Evolutionary conservation across 257 asterid species (phyloP), one percentile per base, ranked within the genome.

Genomic region (Solanum raphanifolium): DNA sequence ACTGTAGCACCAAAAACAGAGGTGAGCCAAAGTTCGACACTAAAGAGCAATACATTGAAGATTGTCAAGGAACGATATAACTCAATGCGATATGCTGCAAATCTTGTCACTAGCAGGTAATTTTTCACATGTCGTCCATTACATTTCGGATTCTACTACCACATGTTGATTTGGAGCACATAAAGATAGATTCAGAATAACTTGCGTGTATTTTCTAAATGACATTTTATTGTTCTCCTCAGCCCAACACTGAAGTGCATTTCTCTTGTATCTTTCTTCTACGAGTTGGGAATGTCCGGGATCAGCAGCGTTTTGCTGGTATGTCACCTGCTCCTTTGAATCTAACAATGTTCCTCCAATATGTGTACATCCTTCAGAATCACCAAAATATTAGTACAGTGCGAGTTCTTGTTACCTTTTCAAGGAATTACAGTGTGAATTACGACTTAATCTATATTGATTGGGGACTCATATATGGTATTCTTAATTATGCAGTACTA

Each of bases 271-370:
- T 92, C 95, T 84, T 96, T 96, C 98, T 96, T 96, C 95, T 94
- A 95, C 52, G 98, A 96, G 85, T 81, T 96, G 95, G 99, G 99
- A 38, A 94, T 95, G 94, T 93, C 98, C 32, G 98, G 98, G 62
- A 93, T 96, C 91, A 93, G 95, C 93, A 87, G 92, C n/a, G 94
- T 93, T 86, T 90, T 96, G 52, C 90, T 96, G 97, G 99, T 96
- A 95, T 25, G 91, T 66, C 87, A 86, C 91, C 31, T 86, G 48
- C 46, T 75, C 32, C 68, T 29, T 81, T 81, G 41, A 46, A 48
- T 29, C 68, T 2, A 81, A 81, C 39, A 46, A 81, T 0, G 5
- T 46, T 29, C 10, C 68, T 79, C 27, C 84, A 27, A 43, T 27
- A 41, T 43, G 8, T 0, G 0, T 43, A 9, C n/a, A 2, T 39